These are phyloP conservation scores for Magnusiomyces magnusii DNA, from an alignment of 1,139 yeast species.

Conservation along the genomic window DNA sequence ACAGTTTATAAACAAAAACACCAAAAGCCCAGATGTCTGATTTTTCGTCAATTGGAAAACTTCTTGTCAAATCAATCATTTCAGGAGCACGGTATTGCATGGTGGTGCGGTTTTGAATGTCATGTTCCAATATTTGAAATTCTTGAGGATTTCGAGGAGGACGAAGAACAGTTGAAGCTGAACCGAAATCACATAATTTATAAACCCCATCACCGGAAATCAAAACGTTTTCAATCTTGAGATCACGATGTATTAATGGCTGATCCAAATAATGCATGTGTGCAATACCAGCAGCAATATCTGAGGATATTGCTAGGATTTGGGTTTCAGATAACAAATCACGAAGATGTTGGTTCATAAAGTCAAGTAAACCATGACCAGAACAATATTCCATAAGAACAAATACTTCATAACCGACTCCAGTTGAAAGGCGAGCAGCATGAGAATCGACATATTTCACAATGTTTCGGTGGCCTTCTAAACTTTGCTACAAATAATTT, in stretches of 20 bases:
- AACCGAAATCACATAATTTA: constrained; percentile 92
- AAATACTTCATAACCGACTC: constrained; percentile 70
- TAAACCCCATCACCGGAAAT: constrained; percentile 64
- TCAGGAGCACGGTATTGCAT: constrained; percentile 98
- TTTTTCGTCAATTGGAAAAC: constrained; percentile 87
- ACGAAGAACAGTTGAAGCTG: constrained; percentile 62
- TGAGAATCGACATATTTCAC: constrained; percentile 92
- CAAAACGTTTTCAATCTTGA: constrained; percentile 90
- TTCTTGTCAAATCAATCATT: constrained; percentile 82
- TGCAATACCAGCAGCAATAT: constrained; percentile 74
- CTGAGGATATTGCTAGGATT: constrained; percentile 73
- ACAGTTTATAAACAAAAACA: constrained; percentile 77
- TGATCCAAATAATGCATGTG: constrained; percentile 80
- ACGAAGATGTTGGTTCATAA: constrained; percentile 85
- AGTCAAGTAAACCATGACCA: constrained; percentile 79
- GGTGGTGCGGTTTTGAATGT: constrained; percentile 84
- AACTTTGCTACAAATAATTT: constrained; percentile 51
- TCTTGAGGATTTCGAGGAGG: constrained; percentile 63
- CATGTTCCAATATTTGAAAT: constrained; percentile 63
- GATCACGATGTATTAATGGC: constrained; percentile 85
- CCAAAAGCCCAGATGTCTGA: constrained; percentile 98
- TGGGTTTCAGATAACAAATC: constrained; percentile 77
- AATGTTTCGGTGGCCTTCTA: constrained; percentile 67
- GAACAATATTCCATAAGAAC: constrained; percentile 86
- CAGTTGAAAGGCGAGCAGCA: constrained; percentile 59